Evolutionary conservation across 352 stramenopile species (phyloP).

Genomic region (Globisporangium spinosum): DNA sequence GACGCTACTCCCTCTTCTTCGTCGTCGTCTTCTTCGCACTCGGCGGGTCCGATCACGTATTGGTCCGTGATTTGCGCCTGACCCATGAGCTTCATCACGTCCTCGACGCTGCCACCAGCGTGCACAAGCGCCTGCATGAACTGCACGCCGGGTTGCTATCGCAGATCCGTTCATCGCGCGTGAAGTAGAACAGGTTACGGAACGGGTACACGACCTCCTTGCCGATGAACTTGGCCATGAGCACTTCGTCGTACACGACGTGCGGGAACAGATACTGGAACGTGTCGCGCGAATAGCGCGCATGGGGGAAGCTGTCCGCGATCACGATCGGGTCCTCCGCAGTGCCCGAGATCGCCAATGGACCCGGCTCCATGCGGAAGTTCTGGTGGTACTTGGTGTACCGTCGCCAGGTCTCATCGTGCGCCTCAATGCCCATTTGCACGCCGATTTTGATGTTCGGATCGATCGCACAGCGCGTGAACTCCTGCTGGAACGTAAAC

Average conservation of each 20-base stretch:
- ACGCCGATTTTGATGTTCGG: neutral
- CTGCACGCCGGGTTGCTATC: neutral
- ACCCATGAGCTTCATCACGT: conserved; percentile 1
- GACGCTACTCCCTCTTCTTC: neutral
- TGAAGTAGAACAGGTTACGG: neutral
- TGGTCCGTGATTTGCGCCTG: neutral
- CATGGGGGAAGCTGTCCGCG: neutral
- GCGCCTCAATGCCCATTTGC: neutral
- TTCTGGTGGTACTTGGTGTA: conserved; percentile 8
- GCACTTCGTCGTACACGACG: neutral
- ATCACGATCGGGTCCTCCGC: neutral
- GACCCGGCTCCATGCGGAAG: conserved; percentile 2
- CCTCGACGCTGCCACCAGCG: neutral
- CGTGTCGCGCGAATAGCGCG: neutral
- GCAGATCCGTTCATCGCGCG: neutral
- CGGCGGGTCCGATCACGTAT: neutral
- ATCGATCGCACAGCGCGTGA: neutral
- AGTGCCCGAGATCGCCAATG: neutral
- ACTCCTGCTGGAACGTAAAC: neutral
- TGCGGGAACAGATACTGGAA: neutral
- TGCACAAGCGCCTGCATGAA: neutral
- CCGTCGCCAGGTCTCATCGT: neutral
- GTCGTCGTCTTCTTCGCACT: neutral
- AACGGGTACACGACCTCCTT: neutral
- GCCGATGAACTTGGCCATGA: conserved; percentile 4